These are phyloP conservation scores for Salix viminalis DNA, from an alignment of 345 rosid species.

Conservation along the genomic window DNA sequence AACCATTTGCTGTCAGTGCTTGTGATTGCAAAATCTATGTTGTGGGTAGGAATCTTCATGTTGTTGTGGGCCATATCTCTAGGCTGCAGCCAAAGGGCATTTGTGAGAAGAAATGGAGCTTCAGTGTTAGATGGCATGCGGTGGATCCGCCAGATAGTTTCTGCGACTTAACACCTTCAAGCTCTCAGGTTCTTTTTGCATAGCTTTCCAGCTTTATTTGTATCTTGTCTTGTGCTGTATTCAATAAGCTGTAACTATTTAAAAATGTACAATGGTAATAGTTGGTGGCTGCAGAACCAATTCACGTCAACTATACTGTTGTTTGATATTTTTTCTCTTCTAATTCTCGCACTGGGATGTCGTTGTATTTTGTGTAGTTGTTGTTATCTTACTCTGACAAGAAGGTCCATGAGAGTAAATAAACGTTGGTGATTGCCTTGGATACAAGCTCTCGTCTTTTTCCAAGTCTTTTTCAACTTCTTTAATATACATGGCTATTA, in stretches of 20 bases:
- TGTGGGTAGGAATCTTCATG: constrained; percentile 67
- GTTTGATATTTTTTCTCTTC: not conserved
- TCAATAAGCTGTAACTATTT: constrained; percentile 17
- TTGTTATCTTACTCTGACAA: not conserved
- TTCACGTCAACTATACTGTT: not conserved
- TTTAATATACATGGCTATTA: too few relatives aligned
- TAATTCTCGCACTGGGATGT: not conserved
- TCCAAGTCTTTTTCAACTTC: too few relatives aligned
- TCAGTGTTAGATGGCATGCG: constrained; percentile 64
- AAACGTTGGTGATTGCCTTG: too few relatives aligned
- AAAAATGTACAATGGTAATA: constrained; percentile 19
- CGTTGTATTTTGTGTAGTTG: constrained; percentile 4
- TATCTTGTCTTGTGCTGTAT: constrained; percentile 4
- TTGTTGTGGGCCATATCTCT: constrained; percentile 62
- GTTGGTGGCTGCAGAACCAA: not conserved
- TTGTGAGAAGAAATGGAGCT: constrained; percentile 35
- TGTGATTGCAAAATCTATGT: constrained; percentile 57
- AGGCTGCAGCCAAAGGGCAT: constrained; percentile 26
- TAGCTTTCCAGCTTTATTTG: constrained; percentile 25
- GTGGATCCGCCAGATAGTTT: constrained; percentile 57
- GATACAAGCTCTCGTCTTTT: too few relatives aligned
- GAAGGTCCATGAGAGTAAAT: too few relatives aligned
- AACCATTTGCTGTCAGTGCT: constrained; percentile 74
- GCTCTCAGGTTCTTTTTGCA: constrained; percentile 74
- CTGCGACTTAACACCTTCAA: constrained; percentile 66